phyloP scores from a whole-genome alignment of 1,284 basidiomycete species.

The Afroboletus lepidellus region DNA sequence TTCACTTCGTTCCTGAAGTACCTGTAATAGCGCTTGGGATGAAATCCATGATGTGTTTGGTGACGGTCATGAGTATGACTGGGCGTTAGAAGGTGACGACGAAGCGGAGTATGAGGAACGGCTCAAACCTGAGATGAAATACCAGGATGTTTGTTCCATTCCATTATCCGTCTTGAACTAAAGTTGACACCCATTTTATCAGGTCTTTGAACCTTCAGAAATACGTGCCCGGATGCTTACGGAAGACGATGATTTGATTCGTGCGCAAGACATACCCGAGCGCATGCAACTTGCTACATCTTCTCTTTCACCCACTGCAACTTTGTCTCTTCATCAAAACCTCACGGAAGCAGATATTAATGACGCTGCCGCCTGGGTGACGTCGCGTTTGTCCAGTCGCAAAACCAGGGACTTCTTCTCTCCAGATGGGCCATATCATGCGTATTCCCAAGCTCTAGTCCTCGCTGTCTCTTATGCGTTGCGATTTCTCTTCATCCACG shows the following conservation, averaged over 20 bases:
- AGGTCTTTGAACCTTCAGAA: constrained; percentile 99
- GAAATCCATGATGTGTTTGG: constrained; percentile 98
- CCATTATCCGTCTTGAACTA: constrained; percentile 1
- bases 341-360: constrained; percentile 72
- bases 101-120: constrained; percentile 57
- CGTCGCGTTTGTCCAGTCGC: constrained; percentile 77
- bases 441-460: constrained; percentile 71
- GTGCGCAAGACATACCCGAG: constrained; percentile 90
- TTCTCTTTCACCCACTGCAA: constrained; percentile 69
- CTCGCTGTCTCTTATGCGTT: constrained; percentile 81
- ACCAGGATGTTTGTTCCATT: constrained; percentile 75
- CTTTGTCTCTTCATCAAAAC: constrained; percentile 65
- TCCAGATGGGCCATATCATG: constrained; percentile 53
- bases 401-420: constrained; percentile 78
- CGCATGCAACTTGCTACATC: constrained; percentile 95
- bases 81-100: constrained; percentile 85
- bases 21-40: constrained; percentile 79
- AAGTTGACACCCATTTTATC: constrained; percentile 13
- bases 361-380: constrained; percentile 88
- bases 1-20: constrained; percentile 18
- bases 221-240: constrained; percentile 90
- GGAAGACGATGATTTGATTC: constrained; percentile 93
- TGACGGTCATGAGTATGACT: constrained; percentile 95
- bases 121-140: constrained; percentile 74
- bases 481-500: constrained; percentile 82